A percentile compares a stretch with the other conserved stretches of the same genome.
Evolutionary conservation across 371 early-diverging fungal genomes (phyloP).

Genomic region (Saksenaea vasiformis): DNA sequence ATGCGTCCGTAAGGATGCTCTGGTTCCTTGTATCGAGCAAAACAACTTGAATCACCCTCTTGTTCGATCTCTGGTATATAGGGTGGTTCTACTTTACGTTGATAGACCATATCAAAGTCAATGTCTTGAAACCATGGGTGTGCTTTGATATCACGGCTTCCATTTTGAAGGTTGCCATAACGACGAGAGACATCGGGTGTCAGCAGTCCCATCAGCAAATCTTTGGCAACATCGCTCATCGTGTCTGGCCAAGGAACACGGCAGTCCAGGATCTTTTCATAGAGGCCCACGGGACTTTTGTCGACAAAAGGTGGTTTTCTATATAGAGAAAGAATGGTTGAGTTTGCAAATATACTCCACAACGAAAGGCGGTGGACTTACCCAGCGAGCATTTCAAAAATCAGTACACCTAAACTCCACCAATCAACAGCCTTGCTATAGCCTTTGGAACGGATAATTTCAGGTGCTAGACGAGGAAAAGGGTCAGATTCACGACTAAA

Average conservation of each 20-base stretch:
- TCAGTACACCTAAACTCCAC: constrained; percentile 97
- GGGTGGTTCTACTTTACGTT: constrained; percentile 84
- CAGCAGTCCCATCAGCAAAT: constrained; percentile 85
- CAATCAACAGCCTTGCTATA: constrained; percentile 98
- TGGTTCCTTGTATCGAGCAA: constrained; percentile 90
- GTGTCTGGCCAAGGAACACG: constrained; percentile 77
- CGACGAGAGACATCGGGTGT: constrained; percentile 86
- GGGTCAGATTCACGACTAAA: too few species aligned
- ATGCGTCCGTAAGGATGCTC: constrained; percentile 54
- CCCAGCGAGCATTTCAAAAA: constrained; percentile 95
- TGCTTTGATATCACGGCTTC: constrained; percentile 85
- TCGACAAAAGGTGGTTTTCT: constrained; percentile 93
- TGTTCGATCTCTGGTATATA: constrained; percentile 81
- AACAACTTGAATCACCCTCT: constrained; percentile 92
- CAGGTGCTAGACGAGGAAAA: constrained; percentile 77
- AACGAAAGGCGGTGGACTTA: too few species aligned
- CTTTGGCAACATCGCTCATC: constrained; percentile 87
- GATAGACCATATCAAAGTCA: constrained; percentile 84
- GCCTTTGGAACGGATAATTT: constrained; percentile 96
- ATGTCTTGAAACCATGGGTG: constrained; percentile 96
- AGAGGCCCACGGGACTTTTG: constrained; percentile 86
- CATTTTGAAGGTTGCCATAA: constrained; percentile 86
- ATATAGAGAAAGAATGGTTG: too few species aligned
- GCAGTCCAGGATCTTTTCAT: constrained; percentile 78
- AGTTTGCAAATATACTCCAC: too few species aligned